Evolutionary conservation across 2,329 filamentous ascomycete genomes (phyloP), one percentile per base, ranked within the genome.

Genomic region (Colletotrichum trifolii): DNA sequence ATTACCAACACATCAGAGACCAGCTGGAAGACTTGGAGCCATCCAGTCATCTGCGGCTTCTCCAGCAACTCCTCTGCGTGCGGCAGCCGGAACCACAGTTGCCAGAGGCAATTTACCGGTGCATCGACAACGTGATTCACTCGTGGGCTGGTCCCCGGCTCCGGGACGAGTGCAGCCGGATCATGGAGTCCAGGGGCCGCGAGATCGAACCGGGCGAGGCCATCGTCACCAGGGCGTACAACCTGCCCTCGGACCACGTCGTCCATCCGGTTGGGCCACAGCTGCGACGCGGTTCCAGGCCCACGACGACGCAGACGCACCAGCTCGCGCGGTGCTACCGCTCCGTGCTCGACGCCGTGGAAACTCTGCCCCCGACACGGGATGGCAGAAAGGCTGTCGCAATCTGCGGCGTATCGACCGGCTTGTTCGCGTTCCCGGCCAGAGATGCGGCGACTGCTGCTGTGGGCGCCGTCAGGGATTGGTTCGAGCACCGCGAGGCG

Each of bases 91-190:
- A 60, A 3, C 65, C 71, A 1, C 62, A 64, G 2, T 60, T 76
- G 4, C 67, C 71, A 8, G 17, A 40, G 6, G 9, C 46, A 1
- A 36, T 73, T n/a, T n/a, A 77, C 52, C 70, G 66, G 15, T 77
- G 76, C 54, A 78, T 77, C 54, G 76, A 78, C 65, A 77, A 77
- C 53, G 71, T 73, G 1, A 77, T 78, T 46, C 75, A 78, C 59
- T 68, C 71, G 0, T 67, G 64, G 17, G 74, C 75, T 1, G 75
- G 74, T 1, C 75, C 75, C 3, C 67, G 71, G 11, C 59, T 78
- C 6, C 70, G 76, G 25, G 61, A 73, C 8, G 73, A 72, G 54
- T 78, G 75, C 55, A 64, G 64, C 47, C 66, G 68, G 2, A 58
- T 72, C 13, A 75, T 76, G 70, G 56, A 56, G 2, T 40, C 55